Base-by-base conservation (phyloP, 2,329 filamentous ascomycete genomes). In the Epichloe baconii region DNA sequence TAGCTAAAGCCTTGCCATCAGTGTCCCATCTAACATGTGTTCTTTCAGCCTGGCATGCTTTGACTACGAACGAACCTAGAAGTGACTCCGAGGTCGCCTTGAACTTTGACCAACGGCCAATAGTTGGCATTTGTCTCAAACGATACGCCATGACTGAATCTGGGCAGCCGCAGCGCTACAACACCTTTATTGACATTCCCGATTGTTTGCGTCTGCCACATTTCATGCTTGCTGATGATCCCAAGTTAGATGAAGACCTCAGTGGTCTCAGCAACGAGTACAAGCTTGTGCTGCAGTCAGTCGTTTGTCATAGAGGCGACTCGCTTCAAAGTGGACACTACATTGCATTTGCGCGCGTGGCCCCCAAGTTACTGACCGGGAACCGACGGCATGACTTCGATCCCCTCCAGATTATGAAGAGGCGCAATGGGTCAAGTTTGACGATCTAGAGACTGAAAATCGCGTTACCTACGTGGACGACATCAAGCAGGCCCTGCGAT, bases 271-370 rank as follows among this genome's bases (percentile, higher is more conserved):
- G 83, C 61, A 83, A 85, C n/a, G 91, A 94, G 56, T 97, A 96
- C 71, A 95, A 96, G 64, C 78, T 97, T 11, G 85, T 89, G 2
- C 71, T 98, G 47, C 90, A 96, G 65, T 91, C 90, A 0, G 83
- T 95, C 3, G 85, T 98, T 17, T 97, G 93, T 61, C 93, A 98
- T 66, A 81, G 89, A 36, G 93, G 93, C 7, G 80, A 83, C 36
- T 89, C 88, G 0, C 75, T 95, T 12, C 81, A 94, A 60, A 90
- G 86, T 14, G 93, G 93, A 0, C 93, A 98, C 64, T 98, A 98
- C 62, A 79, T 97, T 47, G 78, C 88, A 1, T 84, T 96, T 56
- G 83, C 90, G 36, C 79, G 91, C 48, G 86, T 88, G 3, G 82
- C 82, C n/a, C 76, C 71, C 8, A 77, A 76, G 58, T 70, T 79